phyloP scores from a whole-genome alignment of 2,329 filamentous ascomycete genomes.

The Dothideomycetidae sp. region DNA sequence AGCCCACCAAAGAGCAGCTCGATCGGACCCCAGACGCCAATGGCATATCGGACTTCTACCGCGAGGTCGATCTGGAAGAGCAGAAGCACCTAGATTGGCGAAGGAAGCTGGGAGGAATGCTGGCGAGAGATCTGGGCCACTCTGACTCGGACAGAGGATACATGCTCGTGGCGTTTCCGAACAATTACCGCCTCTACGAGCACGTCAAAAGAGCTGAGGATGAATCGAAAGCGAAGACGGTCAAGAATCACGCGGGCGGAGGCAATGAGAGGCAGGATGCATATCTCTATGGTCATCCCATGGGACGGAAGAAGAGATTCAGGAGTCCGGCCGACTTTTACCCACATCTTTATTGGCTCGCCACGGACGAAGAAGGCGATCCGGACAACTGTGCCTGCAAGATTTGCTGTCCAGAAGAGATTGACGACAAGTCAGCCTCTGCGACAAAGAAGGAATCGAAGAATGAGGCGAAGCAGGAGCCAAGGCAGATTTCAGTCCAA shows the following conservation, averaged over 20 bases:
- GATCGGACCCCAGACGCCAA: conserved; percentile 38
- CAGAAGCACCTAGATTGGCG: conserved; percentile 43
- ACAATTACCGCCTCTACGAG: conserved; percentile 44
- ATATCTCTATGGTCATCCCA: conserved; percentile 46
- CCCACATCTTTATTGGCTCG: conserved; percentile 44
- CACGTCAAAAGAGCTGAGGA: conserved; percentile 39
- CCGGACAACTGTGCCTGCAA: conserved; percentile 43
- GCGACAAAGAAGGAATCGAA: conserved; percentile 14
- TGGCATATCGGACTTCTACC: conserved; percentile 42
- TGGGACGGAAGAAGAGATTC: conserved; percentile 42
- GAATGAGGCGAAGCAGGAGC: conserved; percentile 12
- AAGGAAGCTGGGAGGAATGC: conserved; percentile 45
- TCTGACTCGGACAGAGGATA: conserved; percentile 27
- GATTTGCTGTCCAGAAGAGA: conserved; percentile 40
- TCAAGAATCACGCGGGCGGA: conserved; percentile 35
- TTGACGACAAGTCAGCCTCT: conserved; percentile 27
- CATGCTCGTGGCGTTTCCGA: conserved; percentile 40
- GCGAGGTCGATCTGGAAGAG: conserved; percentile 35
- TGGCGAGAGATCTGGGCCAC: conserved; percentile 35
- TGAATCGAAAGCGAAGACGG: conserved; percentile 31
- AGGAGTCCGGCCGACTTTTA: conserved; percentile 47
- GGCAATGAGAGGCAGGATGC: conserved; percentile 43
- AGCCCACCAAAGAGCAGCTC: conserved; percentile 38
- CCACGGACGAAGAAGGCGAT: conserved; percentile 38
- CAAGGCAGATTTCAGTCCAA: conserved; percentile 12